These are phyloP conservation scores for Polychytrium aggregatum DNA, from an alignment of 192 early-diverging fungal species.

Conservation along the genomic window DNA sequence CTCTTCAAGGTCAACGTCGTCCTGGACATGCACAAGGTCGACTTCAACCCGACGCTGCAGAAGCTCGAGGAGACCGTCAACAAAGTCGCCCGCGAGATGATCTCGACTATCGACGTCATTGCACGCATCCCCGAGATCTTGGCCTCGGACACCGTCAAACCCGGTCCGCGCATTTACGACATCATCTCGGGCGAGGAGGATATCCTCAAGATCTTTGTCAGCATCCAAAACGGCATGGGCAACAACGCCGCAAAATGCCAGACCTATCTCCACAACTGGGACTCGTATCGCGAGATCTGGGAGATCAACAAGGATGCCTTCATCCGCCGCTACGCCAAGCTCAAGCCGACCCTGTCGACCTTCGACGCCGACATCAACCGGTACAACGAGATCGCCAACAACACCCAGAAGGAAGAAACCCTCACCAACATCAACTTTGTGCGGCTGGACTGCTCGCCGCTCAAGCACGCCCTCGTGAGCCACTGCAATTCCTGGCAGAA, in stretches of 20 bases:
- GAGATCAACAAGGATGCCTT: slow-evolving; percentile 63
- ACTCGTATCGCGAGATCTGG: slow-evolving; percentile 56
- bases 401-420: slow-evolving; percentile 57
- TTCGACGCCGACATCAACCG: slow-evolving; percentile 58
- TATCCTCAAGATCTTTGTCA: slow-evolving; percentile 45
- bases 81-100: slow-evolving; percentile 43
- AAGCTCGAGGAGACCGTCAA: slow-evolving; percentile 46
- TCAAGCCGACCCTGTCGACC: slow-evolving; percentile 50
- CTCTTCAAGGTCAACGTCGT: slow-evolving; percentile 56
- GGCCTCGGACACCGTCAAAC: slow-evolving; percentile 7
- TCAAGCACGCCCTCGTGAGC: slow-evolving; percentile 50
- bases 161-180: slow-evolving; percentile 30
- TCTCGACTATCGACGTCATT: slow-evolving; percentile 39
- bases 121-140: slow-evolving; percentile 30
- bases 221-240: slow-evolving; percentile 47
- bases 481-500: slow-evolving; percentile 52
- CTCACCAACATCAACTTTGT: slow-evolving; percentile 54
- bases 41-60: slow-evolving; percentile 42
- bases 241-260: slow-evolving; percentile 47
- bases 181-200: slow-evolving; percentile 46
- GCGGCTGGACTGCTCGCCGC: slow-evolving; percentile 42
- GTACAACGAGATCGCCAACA: slow-evolving; percentile 59
- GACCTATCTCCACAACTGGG: slow-evolving; percentile 51
- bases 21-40: slow-evolving; percentile 45
- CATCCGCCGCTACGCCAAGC: slow-evolving; percentile 51